These are phyloP conservation scores for Phytophthora rubi DNA, from an alignment of 352 stramenopile genomes.

Conservation along the genomic window DNA sequence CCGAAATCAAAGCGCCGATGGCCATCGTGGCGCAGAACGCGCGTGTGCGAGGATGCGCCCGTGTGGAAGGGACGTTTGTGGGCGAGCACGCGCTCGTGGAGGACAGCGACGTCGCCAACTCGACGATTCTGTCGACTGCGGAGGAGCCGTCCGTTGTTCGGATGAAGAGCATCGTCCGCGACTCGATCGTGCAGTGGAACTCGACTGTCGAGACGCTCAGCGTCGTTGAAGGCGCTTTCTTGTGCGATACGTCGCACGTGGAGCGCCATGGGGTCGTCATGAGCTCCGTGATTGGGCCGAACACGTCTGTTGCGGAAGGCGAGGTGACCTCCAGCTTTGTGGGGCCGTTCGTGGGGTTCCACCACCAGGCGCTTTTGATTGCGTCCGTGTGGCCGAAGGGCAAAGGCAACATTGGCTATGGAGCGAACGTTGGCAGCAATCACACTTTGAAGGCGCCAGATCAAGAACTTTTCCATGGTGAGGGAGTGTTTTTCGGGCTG, in stretches of 20 bases:
- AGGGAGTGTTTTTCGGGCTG: slow-evolving; percentile 97
- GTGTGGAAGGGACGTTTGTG: slow-evolving; percentile 73
- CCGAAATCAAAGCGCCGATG: slow-evolving; percentile 46
- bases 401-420: slow-evolving; percentile 94
- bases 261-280: slow-evolving; percentile 86
- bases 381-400: slow-evolving; percentile 91
- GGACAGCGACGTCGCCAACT: slow-evolving; percentile 62
- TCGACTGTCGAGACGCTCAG: slow-evolving; percentile 68
- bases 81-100: slow-evolving; percentile 61
- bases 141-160: slow-evolving; percentile 51
- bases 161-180: slow-evolving; percentile 67
- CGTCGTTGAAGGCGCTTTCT: slow-evolving; percentile 68
- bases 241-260: slow-evolving; percentile 82
- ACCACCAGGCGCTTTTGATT: slow-evolving; percentile 94
- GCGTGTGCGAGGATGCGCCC: slow-evolving; percentile 63
- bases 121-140: slow-evolving; percentile 71
- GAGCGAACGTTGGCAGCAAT: slow-evolving; percentile 97
- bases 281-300: slow-evolving; percentile 87
- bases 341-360: slow-evolving; percentile 95
- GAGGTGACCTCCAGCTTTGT: slow-evolving; percentile 93
- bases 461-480: slow-evolving; percentile 92
- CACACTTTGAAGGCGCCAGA: slow-evolving; percentile 93
- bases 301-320: slow-evolving; percentile 87
- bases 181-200: slow-evolving; percentile 79
- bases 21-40: slow-evolving; percentile 61